Base-by-base conservation (phyloP, 441 rosid species). In the Adansonia madagascariensis region DNA sequence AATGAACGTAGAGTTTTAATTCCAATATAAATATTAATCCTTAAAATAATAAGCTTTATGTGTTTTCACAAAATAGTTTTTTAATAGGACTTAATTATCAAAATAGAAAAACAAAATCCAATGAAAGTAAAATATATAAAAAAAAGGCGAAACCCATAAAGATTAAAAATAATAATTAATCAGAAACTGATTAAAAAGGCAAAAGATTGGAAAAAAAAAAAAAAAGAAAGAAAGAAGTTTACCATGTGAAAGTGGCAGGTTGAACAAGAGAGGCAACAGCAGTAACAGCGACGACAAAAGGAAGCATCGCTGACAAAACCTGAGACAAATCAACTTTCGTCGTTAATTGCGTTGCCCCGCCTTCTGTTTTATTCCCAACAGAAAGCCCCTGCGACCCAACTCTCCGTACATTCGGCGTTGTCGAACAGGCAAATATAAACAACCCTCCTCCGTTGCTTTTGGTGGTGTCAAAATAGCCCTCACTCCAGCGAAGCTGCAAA, bases 241-340 rank as follows among this genome's bases (percentile, higher is more conserved):
- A 91, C 98, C 98, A 95, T 20, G 93, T 92, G 80, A 93, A 95
- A 81, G 92, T 84, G 24, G 94, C 71, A 0, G 99, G 99, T 63
- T 86, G 91, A 44, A 88, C 82, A 61, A 95, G 98, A 71, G 99
- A 98, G 56, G 94, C 94, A 44, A 92, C 82, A 52, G 98, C 98
- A 12, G 97, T 93, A 20, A 83, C 85, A 67, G 92, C 96, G 43
- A 95, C 97, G 6, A 93, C 97, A 64, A 95, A 93, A 0, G 99
- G 99, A 75, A 95, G 98, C 95, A 95, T 75, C 71, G 93, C 96
- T 3, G 98, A 93, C 74, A 94, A 79, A 64, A 85, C 53, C 90
- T 91, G 96, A 67, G 98, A 89, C 0, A 88, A 80, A 82, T 93
- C 95, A 22, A 75, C 62, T 56, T 75, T 82, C 3, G 73, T 72